Evolutionary conservation across 768 basidiomycete genomes (phyloP).

Genomic region (Leucocoprinus sp.): DNA sequence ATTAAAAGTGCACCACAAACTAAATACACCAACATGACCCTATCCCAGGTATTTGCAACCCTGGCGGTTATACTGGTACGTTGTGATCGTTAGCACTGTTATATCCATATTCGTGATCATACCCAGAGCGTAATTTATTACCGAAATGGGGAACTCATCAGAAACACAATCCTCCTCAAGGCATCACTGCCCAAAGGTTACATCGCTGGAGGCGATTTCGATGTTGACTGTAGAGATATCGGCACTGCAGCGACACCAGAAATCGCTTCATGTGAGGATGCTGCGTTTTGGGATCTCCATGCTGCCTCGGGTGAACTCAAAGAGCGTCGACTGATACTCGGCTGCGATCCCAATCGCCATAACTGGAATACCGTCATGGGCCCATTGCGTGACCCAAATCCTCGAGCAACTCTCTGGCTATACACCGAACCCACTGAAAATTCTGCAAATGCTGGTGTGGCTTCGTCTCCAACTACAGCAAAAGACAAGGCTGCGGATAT

Average conservation of each 20-base stretch:
- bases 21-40: background rate
- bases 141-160: conserved; percentile 33
- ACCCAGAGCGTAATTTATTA: conserved; percentile 36
- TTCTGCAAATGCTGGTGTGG: conserved; percentile 11
- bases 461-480: background rate
- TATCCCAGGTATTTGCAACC: conserved; percentile 4
- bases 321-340: conserved; percentile 38
- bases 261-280: conserved; percentile 58
- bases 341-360: conserved; percentile 48
- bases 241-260: conserved; percentile 22
- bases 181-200: conserved; percentile 43
- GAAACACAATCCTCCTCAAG: conserved; percentile 32
- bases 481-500: conserved; percentile 11
- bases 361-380: conserved; percentile 78
- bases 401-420: conserved; percentile 57
- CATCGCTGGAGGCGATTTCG: conserved; percentile 41
- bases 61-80: conserved; percentile 1
- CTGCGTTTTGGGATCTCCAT: conserved; percentile 53
- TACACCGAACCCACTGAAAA: conserved; percentile 21
- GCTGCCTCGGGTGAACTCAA: conserved; percentile 28
- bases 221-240: conserved; percentile 36
- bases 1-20: background rate
- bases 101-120: background rate
- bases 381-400: conserved; percentile 48
- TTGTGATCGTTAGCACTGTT: background rate